These are phyloP conservation scores for Posidonia oceanica DNA, from an alignment of 116 monocot genomes.

Conservation along the genomic window DNA sequence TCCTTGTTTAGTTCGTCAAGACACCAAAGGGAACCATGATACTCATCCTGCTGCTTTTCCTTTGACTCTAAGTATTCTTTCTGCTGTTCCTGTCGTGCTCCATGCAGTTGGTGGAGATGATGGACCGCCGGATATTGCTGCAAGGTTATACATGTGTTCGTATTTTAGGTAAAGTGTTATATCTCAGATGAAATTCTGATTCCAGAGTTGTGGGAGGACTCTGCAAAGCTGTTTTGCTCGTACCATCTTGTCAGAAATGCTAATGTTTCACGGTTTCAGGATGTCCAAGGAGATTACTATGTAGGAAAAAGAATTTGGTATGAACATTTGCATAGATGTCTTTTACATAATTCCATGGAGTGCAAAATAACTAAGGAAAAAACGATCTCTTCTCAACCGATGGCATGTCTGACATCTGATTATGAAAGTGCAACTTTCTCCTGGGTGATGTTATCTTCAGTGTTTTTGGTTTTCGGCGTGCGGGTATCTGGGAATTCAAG, in stretches of 20 bases:
- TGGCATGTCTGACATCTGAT: too few relatives aligned
- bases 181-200: neutral
- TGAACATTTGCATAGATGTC: too few relatives aligned
- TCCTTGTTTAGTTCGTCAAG: neutral
- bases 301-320: too few relatives aligned
- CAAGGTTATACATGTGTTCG: conserved; percentile 56
- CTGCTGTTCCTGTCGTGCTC: conserved; percentile 55
- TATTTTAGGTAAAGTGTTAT: conserved; percentile 32
- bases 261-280: too few relatives aligned
- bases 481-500: too few relatives aligned
- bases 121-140: conserved; percentile 58
- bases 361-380: too few relatives aligned
- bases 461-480: too few relatives aligned
- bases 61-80: conserved; percentile 45
- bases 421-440: too few relatives aligned
- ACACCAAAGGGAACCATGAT: conserved; percentile 8
- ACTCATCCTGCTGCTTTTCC: conserved; percentile 44
- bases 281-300: too few relatives aligned
- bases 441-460: too few relatives aligned
- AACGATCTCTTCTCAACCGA: too few relatives aligned
- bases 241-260: neutral
- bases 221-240: neutral
- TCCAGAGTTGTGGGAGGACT: neutral
- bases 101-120: conserved; percentile 85
- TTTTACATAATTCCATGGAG: too few relatives aligned